These are phyloP conservation scores for Cryptomeria japonica DNA, from an alignment of 75 land plant genomes.

Conservation along the genomic window DNA sequence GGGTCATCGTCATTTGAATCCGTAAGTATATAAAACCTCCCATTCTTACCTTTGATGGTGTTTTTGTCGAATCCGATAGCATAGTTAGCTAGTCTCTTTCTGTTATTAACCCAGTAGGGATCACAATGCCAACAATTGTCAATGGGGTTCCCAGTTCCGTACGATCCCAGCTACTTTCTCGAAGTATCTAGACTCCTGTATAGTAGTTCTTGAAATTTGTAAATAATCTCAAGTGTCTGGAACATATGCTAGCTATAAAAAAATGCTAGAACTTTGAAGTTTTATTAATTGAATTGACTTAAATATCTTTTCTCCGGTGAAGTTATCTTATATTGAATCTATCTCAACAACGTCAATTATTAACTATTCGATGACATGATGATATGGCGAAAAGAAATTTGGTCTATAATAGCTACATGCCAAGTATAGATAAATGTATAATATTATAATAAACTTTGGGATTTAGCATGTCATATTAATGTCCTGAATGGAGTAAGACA, in stretches of 20 bases:
- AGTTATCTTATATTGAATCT: not conserved
- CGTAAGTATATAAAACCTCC: conserved; percentile 40
- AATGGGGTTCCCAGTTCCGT: conserved; percentile 37
- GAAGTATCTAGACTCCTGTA: conserved; percentile 1
- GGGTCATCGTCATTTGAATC: conserved; percentile 49
- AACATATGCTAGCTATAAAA: too few species aligned
- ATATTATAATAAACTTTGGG: too few species aligned
- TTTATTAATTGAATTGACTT: too few species aligned
- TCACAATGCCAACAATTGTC: conserved; percentile 82
- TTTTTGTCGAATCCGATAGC: conserved; percentile 76
- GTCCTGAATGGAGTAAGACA: not conserved
- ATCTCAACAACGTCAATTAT: not conserved
- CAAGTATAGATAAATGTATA: too few species aligned
- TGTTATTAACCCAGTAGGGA: conserved; percentile 46
- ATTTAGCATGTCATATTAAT: too few species aligned
- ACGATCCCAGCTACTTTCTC: not conserved
- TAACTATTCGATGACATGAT: too few species aligned
- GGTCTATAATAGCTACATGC: too few species aligned
- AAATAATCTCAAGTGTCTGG: not conserved
- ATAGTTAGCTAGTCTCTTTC: conserved; percentile 63
- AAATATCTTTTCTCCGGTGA: not conserved
- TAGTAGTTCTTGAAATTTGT: not conserved
- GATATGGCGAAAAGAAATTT: too few species aligned
- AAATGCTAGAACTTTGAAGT: too few species aligned
- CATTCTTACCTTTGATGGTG: conserved; percentile 38